Percentiles rank a stretch among this genome's conserved stretches.
These are phyloP conservation scores for Paramecium tetraurelia DNA, from an alignment of 73 alveolate genomes.

Conservation along the genomic window DNA sequence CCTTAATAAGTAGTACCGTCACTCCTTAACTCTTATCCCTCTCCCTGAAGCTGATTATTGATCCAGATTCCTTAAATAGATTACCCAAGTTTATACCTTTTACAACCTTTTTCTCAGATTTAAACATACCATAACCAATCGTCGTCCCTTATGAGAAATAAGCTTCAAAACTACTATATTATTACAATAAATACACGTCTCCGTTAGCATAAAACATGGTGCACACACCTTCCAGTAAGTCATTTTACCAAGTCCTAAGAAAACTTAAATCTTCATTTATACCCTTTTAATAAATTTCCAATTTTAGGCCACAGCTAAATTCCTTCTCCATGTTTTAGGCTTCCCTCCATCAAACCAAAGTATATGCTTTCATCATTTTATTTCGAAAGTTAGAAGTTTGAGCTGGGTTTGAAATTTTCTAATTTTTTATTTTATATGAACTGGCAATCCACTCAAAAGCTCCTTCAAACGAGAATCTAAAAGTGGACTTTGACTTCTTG, in stretches of 20 bases:
- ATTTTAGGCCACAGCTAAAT: background rate
- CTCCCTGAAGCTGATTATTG: background rate
- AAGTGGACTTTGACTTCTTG: background rate
- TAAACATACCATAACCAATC: conserved; percentile 19
- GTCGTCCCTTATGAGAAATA: background rate
- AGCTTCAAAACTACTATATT: conserved; percentile 4
- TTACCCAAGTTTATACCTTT: background rate
- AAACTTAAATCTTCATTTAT: background rate
- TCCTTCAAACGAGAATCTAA: background rate
- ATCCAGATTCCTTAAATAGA: conserved; percentile 27
- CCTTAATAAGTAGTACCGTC: conserved; percentile 19
- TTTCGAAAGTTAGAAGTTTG: background rate
- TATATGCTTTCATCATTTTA: background rate
- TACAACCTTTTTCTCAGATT: background rate
- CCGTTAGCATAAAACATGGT: conserved; percentile 16
- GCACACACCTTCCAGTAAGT: conserved; percentile 20
- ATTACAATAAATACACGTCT: background rate
- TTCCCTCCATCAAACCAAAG: background rate
- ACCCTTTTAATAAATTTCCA: conserved; percentile 36
- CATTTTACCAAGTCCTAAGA: conserved; percentile 28
- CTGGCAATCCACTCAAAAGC: background rate
- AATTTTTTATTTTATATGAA: background rate
- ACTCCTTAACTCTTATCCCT: conserved; percentile 10
- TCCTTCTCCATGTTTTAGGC: background rate
- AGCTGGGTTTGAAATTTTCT: background rate